Conservation (phyloP, 208 protist genomes). For the Trypanosoma conorhini region DNA sequence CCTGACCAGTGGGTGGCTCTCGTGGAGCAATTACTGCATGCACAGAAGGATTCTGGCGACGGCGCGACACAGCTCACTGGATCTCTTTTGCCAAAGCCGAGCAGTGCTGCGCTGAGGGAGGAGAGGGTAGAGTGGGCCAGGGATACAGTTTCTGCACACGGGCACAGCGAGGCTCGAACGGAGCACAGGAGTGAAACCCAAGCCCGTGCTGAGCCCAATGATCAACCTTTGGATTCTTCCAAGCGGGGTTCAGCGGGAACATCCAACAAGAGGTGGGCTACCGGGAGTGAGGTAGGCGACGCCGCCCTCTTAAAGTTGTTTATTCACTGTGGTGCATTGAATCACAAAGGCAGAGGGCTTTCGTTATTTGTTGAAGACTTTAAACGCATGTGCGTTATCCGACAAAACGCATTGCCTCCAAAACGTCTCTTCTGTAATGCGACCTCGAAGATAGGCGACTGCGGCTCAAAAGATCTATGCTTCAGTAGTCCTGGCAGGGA, state of each 20-base stretch:
- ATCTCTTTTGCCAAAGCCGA: not conserved
- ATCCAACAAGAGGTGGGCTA: constrained; percentile 7
- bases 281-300: constrained; percentile 13
- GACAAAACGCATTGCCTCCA: constrained; percentile 17
- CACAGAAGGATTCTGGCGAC: not conserved
- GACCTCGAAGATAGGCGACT: not conserved
- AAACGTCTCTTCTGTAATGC: constrained; percentile 16
- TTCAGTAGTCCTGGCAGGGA: not conserved
- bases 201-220: not conserved
- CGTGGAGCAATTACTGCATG: constrained; percentile 7
- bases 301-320: constrained; percentile 23
- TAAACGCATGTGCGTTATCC: constrained; percentile 9
- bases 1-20: constrained; percentile 16
- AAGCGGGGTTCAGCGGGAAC: too few relatives aligned
- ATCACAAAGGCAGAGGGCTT: constrained; percentile 9
- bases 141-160: not conserved
- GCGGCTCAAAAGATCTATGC: not conserved
- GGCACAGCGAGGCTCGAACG: not conserved
- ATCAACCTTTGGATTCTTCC: not conserved
- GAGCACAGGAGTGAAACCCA: not conserved
- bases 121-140: not conserved
- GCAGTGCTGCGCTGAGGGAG: not conserved
- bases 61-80: not conserved
- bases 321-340: constrained; percentile 26
- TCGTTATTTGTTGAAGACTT: constrained; percentile 15